These are phyloP conservation scores for Candida nanaspora DNA, from an alignment of 805 yeast species.

Conservation along the genomic window DNA sequence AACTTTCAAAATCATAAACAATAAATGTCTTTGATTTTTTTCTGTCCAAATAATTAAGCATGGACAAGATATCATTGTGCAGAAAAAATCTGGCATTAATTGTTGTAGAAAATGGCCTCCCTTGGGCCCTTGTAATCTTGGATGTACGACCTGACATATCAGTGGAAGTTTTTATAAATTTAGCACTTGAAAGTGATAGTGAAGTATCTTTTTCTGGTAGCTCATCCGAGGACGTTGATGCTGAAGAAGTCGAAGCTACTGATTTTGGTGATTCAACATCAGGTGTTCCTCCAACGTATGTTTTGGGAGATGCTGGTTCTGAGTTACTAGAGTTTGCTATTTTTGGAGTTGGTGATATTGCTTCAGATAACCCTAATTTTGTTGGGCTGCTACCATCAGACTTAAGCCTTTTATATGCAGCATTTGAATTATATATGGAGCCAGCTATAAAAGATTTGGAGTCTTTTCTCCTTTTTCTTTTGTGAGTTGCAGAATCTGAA, in stretches of 20 bases:
- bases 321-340: background rate
- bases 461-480: constrained; percentile 4
- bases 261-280: no score
- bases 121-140: constrained; percentile 23
- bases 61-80: constrained; percentile 17
- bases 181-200: no score
- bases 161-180: no score
- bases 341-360: background rate
- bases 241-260: no score
- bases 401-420: constrained; percentile 18
- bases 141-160: no score
- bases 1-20: constrained; percentile 11
- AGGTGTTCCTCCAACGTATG: no score
- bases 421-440: constrained; percentile 17
- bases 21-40: constrained; percentile 11
- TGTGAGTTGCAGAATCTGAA: background rate
- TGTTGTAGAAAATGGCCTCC: constrained; percentile 27
- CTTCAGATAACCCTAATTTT: background rate
- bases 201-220: no score
- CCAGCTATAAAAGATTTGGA: constrained; percentile 17
- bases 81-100: constrained; percentile 21
- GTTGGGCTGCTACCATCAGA: constrained; percentile 2
- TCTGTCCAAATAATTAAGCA: constrained; percentile 19
- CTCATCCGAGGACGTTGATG: no score
- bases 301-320: background rate